These are phyloP conservation scores for Brassica rapa DNA, from an alignment of 345 rosid species.

Conservation along the genomic window DNA sequence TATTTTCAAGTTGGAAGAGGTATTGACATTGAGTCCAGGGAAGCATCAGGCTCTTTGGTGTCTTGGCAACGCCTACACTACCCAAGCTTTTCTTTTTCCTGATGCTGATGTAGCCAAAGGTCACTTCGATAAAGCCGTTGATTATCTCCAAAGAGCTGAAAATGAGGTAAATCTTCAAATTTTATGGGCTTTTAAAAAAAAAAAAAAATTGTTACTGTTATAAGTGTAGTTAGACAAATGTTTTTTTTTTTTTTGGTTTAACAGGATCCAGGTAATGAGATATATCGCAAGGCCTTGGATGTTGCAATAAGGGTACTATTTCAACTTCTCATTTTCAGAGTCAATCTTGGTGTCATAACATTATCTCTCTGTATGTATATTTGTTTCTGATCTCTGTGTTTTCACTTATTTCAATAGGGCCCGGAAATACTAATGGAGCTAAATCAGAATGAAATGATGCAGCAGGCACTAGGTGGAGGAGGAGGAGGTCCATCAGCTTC, in stretches of 20 bases:
- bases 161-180: constrained; percentile 50
- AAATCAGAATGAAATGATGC: constrained; percentile 51
- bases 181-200: background rate
- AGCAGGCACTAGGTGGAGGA: constrained; percentile 39
- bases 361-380: background rate
- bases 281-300: constrained; percentile 76
- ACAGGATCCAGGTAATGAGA: constrained; percentile 82
- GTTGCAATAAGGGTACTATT: constrained; percentile 68
- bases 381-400: background rate
- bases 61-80: constrained; percentile 84
- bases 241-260: constrained; percentile 20
- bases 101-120: constrained; percentile 64
- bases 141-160: constrained; percentile 69
- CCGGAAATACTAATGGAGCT: constrained; percentile 73
- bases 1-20: constrained; percentile 81
- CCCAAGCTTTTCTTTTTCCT: constrained; percentile 66
- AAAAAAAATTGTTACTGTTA: background rate
- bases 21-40: constrained; percentile 57
- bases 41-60: constrained; percentile 84
- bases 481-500: constrained; percentile 61
- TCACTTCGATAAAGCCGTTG: constrained; percentile 67
- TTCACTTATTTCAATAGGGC: constrained; percentile 50
- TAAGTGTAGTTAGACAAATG: background rate
- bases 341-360: background rate
- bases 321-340: background rate